Percentiles rank a stretch among this genome's conserved stretches.
Evolutionary conservation across 352 stramenopile species (phyloP).

Genomic region (Phytopythium helicoides): DNA sequence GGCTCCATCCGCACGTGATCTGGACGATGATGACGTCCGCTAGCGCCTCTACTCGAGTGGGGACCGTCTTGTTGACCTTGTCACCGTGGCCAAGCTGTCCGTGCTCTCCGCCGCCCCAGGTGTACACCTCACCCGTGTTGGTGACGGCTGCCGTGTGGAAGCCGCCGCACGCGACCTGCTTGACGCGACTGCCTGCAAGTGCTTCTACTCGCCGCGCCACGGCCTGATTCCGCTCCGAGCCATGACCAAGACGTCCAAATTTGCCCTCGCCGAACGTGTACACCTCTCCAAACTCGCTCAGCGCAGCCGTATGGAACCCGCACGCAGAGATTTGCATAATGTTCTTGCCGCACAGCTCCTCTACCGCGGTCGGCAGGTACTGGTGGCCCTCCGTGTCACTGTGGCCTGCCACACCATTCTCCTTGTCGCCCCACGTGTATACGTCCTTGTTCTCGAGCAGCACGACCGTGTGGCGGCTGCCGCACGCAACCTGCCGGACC

Average conservation of each 20-base stretch:
- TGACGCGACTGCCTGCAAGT: conserved; percentile 69
- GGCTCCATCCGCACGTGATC: conserved; percentile 96
- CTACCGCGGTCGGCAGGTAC: conserved; percentile 90
- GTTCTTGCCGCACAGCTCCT: conserved; percentile 82
- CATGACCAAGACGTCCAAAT: conserved; percentile 83
- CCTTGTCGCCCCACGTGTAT: conserved; percentile 95
- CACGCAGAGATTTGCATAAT: conserved; percentile 90
- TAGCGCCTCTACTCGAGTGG: conserved; percentile 90
- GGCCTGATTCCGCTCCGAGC: conserved; percentile 80
- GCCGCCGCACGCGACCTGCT: conserved; percentile 86
- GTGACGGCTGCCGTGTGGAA: conserved; percentile 88
- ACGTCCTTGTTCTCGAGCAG: conserved; percentile 87
- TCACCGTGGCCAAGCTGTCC: conserved; percentile 96
- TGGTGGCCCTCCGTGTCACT: conserved; percentile 95
- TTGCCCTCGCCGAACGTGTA: conserved; percentile 95
- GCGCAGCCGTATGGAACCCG: conserved; percentile 81
- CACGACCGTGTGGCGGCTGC: conserved; percentile 93
- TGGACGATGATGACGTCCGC: conserved; percentile 89
- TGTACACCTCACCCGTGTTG: conserved; percentile 84
- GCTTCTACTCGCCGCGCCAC: conserved; percentile 71
- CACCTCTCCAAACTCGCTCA: conserved; percentile 88
- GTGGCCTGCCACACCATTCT: conserved; percentile 95
- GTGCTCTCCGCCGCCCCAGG: conserved; percentile 90
- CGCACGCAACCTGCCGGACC: conserved; percentile 93
- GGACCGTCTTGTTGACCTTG: conserved; percentile 94